Conservation (phyloP, 495 filamentous ascomycete species). For the Aspergillus mulundensis region DNA sequence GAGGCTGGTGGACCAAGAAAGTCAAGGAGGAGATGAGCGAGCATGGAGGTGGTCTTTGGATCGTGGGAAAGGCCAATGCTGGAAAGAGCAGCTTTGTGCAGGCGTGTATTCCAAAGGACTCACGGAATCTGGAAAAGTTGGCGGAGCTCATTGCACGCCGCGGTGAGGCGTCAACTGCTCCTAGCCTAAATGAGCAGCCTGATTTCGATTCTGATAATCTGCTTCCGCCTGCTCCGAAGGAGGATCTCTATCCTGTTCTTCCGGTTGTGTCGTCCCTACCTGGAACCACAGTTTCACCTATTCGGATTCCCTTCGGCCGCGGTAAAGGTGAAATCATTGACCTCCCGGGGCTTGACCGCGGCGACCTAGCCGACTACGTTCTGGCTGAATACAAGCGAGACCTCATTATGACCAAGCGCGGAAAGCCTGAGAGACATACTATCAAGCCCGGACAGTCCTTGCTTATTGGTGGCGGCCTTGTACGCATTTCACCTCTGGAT, state of each 20-base stretch:
- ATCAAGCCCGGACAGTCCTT: slow-evolving; percentile 79
- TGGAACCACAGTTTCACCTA: slow-evolving; percentile 91
- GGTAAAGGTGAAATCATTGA: slow-evolving; percentile 91
- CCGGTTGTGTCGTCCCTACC: slow-evolving; percentile 81
- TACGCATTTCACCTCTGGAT: slow-evolving; percentile 77
- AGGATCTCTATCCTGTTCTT: slow-evolving; percentile 71
- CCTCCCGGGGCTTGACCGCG: slow-evolving; percentile 78
- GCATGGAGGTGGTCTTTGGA: slow-evolving; percentile 85
- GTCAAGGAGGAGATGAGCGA: slow-evolving; percentile 79
- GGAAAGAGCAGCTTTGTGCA: slow-evolving; percentile 92
- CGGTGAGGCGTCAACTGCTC: slow-evolving; percentile 19
- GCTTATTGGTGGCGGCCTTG: slow-evolving; percentile 75
- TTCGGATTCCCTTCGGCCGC: slow-evolving; percentile 80
- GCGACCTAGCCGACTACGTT: slow-evolving; percentile 65
- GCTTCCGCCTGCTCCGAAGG: slow-evolving; percentile 69
- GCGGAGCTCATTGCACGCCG: slow-evolving; percentile 31
- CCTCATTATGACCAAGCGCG: slow-evolving; percentile 71
- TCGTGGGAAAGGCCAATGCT: slow-evolving; percentile 97
- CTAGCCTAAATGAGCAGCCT: slow-evolving; percentile 12
- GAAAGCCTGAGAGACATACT: slow-evolving; percentile 60
- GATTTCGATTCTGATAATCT: slow-evolving; percentile 37
- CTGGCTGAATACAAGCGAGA: slow-evolving; percentile 54
- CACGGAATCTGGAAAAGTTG: slow-evolving; percentile 44
- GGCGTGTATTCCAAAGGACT: slow-evolving; percentile 77
- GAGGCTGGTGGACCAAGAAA: slow-evolving; percentile 82